Conservation (phyloP, 2,329 filamentous ascomycete genomes). For the Chaetoscypha palmicola region DNA sequence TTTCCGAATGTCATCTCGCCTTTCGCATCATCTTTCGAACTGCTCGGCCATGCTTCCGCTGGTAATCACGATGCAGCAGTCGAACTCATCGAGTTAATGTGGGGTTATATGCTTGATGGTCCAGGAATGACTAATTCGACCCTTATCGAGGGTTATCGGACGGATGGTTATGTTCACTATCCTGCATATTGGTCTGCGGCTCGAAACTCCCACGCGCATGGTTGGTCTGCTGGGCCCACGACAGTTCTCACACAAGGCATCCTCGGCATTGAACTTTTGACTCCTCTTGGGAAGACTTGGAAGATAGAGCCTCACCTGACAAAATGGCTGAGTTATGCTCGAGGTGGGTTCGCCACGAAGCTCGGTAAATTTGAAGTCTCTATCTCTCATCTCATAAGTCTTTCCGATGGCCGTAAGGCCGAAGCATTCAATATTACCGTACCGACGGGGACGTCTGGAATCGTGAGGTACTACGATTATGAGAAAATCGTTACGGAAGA, state of each 20-base stretch:
- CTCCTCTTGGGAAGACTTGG: conserved; percentile 33
- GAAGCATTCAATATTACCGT: conserved; percentile 25
- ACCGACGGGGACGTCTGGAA: conserved; percentile 23
- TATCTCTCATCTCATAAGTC: conserved; percentile 13
- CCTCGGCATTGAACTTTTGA: conserved; percentile 35
- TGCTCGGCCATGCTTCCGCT: conserved; percentile 39
- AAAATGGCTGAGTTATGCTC: conserved; percentile 31
- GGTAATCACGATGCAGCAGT: conserved; percentile 34
- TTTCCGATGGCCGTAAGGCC: conserved; percentile 14
- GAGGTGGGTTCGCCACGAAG: conserved; percentile 34
- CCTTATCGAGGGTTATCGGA: conserved; percentile 32
- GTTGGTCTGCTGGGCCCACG: conserved; percentile 42
- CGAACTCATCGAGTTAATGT: conserved; percentile 40
- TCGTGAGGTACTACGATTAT: conserved; percentile 24
- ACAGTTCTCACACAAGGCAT: conserved; percentile 38
- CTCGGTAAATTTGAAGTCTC: conserved; percentile 32
- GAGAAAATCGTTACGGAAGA: conserved; percentile 1
- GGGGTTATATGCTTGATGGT: conserved; percentile 48
- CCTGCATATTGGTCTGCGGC: conserved; percentile 22
- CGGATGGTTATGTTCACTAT: conserved; percentile 35
- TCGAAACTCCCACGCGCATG: conserved; percentile 41
- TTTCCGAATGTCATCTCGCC: conserved; percentile 40
- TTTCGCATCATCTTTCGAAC: conserved; percentile 41
- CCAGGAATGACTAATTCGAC: conserved; percentile 34
- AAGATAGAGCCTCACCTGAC: conserved; percentile 35